Percentiles rank a stretch among this genome's conserved stretches.
Evolutionary conservation across 2,329 filamentous ascomycete species (phyloP).

Genomic region (Sporothrix sp.): DNA sequence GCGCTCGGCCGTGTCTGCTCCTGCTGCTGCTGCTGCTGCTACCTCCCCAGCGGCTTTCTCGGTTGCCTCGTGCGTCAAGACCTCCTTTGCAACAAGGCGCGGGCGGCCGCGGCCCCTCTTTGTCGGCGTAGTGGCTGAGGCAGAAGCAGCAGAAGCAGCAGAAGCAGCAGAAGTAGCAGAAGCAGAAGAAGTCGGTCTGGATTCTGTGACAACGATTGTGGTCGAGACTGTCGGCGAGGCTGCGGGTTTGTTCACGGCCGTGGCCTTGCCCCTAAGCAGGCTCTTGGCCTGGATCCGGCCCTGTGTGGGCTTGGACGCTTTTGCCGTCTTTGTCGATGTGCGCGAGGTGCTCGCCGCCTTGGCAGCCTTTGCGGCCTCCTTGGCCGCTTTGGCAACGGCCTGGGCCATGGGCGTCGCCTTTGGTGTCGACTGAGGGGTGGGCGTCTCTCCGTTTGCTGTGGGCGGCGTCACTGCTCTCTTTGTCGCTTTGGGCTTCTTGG

Average conservation of each 20-base stretch:
- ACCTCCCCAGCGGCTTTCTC: not conserved
- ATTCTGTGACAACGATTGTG: no score
- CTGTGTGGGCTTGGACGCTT: not conserved
- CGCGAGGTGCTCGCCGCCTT: not conserved
- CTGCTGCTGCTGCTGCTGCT: no score
- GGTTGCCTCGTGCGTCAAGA: not conserved
- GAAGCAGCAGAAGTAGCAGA: no score
- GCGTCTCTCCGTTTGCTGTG: not conserved
- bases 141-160: no score
- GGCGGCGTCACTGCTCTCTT: slow-evolving; percentile 2
- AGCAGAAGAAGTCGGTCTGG: no score
- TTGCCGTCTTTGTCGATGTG: not conserved
- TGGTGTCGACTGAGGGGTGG: not conserved
- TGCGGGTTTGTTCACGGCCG: not conserved
- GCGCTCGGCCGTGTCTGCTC: not conserved
- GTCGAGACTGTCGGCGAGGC: not conserved
- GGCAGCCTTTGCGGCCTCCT: slow-evolving; percentile 5
- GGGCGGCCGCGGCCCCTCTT: no score
- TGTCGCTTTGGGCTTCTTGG: not conserved
- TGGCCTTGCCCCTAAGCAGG: not conserved
- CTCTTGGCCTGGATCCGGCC: not conserved
- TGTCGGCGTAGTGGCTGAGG: no score
- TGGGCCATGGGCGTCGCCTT: slow-evolving; percentile 13
- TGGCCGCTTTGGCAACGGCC: slow-evolving; percentile 4
- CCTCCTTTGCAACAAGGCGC: not conserved